phyloP scores from a whole-genome alignment of 169 alveolate species.

The Eimeria acervulina region DNA sequence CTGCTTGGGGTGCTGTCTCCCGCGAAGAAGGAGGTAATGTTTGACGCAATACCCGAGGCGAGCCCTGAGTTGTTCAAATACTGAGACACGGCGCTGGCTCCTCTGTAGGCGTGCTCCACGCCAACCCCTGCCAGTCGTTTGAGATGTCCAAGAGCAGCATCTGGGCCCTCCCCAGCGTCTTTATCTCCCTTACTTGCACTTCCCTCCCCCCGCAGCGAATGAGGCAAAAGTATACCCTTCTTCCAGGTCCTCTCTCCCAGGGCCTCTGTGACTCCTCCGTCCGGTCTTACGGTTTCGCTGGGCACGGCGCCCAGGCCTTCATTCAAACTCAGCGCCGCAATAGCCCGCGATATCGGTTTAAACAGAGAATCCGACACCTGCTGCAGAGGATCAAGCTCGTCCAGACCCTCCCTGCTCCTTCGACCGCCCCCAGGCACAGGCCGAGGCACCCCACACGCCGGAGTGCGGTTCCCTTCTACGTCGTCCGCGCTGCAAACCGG shows the following conservation, averaged over 20 bases:
- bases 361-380: slow-evolving; percentile 41
- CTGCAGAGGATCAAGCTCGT: slow-evolving; percentile 69
- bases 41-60: slow-evolving; percentile 54
- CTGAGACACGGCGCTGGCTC: slow-evolving; percentile 70
- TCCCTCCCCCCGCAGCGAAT: slow-evolving; percentile 24
- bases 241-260: slow-evolving; percentile 3
- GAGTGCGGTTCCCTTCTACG: neutral
- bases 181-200: neutral
- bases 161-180: slow-evolving; percentile 19
- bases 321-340: slow-evolving; percentile 33
- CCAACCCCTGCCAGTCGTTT: slow-evolving; percentile 70
- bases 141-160: slow-evolving; percentile 71
- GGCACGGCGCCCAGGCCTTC: slow-evolving; percentile 8
- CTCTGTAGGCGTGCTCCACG: slow-evolving; percentile 72
- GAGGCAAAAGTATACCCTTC: slow-evolving; percentile 5
- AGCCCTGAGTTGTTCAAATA: slow-evolving; percentile 57
- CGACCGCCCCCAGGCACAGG: slow-evolving; percentile 21
- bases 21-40: slow-evolving; percentile 53
- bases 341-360: slow-evolving; percentile 48
- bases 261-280: neutral
- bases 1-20: slow-evolving; percentile 40
- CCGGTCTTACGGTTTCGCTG: slow-evolving; percentile 21
- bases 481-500: slow-evolving; percentile 59
- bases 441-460: neutral
- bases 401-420: neutral